A percentile compares a stretch with the other conserved stretches of the same genome.
Conservation (phyloP, 495 filamentous ascomycete genomes). For the Staphylotrichum tortipilum region DNA sequence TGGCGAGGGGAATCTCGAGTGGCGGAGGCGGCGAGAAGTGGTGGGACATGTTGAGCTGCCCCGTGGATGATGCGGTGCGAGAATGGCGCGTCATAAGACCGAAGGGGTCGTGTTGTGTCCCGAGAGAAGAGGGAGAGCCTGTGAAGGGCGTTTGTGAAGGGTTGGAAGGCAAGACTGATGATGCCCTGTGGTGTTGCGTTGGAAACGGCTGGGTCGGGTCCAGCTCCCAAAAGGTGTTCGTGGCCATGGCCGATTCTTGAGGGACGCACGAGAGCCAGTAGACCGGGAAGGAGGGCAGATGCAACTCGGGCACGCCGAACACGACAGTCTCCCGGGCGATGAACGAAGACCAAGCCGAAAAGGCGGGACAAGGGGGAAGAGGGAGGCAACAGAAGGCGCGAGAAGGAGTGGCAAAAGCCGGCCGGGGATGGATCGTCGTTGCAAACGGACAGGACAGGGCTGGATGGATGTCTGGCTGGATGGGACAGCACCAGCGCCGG, state of each 20-base stretch:
- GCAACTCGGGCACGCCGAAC: not conserved
- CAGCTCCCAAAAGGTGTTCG: not conserved
- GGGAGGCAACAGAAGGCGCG: no score
- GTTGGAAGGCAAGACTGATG: not conserved
- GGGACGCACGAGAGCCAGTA: no score
- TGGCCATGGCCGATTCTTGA: no score
- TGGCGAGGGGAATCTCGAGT: not conserved
- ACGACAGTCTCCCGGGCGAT: not conserved
- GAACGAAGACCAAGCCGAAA: not conserved
- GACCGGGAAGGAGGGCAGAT: not conserved
- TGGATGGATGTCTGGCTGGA: no score
- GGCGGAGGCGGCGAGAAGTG: no score
- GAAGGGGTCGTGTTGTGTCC: not conserved
- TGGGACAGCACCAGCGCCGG: not conserved
- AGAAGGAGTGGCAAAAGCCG: not conserved
- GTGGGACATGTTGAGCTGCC: no score
- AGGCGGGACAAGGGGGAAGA: no score
- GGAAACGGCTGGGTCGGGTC: not conserved
- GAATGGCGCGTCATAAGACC: no score
- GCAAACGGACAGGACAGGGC: slow-evolving; percentile 6
- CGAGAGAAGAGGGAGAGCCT: not conserved
- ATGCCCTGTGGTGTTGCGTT: not conserved
- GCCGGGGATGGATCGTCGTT: not conserved
- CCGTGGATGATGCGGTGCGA: no score
- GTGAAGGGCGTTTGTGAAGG: not conserved